phyloP scores from a whole-genome alignment of 331 rosid species.

The Rosa hybrid region DNA sequence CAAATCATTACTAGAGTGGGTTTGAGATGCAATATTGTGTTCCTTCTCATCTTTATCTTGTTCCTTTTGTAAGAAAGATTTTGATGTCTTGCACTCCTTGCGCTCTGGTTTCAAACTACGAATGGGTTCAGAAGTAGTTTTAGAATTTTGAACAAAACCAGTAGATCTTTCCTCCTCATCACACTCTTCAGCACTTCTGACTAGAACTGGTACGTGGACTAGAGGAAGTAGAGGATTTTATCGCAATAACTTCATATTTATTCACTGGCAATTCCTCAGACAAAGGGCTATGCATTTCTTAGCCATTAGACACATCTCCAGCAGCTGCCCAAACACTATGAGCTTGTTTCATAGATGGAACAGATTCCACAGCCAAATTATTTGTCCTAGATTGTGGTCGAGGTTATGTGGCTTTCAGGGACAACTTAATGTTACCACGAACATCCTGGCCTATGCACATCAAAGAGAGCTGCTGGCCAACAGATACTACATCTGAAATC shows the following conservation, averaged over 20 bases:
- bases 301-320: slow-evolving; percentile 29
- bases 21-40: not conserved
- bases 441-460: slow-evolving; percentile 95
- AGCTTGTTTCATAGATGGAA: slow-evolving; percentile 43
- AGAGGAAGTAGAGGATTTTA: slow-evolving; percentile 39
- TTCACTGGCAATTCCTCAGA: slow-evolving; percentile 35
- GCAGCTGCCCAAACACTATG: slow-evolving; percentile 49
- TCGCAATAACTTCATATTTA: slow-evolving; percentile 33
- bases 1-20: slow-evolving; percentile 4
- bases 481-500: slow-evolving; percentile 68
- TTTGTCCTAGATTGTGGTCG: slow-evolving; percentile 30
- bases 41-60: slow-evolving; percentile 16
- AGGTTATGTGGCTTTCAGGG: slow-evolving; percentile 70
- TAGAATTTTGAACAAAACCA: slow-evolving; percentile 39
- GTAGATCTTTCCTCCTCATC: slow-evolving; percentile 75
- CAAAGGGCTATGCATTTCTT: slow-evolving; percentile 40
- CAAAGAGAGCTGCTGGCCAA: slow-evolving; percentile 81
- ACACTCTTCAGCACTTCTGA: slow-evolving; percentile 86
- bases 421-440: slow-evolving; percentile 88
- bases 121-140: slow-evolving; percentile 15
- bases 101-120: slow-evolving; percentile 27
- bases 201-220: slow-evolving; percentile 52
- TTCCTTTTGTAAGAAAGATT: slow-evolving; percentile 26
- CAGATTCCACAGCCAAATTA: slow-evolving; percentile 37
- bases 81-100: slow-evolving; percentile 42